Conservation (phyloP, 1,284 basidiomycete species). For the Sutorius eximius region DNA sequence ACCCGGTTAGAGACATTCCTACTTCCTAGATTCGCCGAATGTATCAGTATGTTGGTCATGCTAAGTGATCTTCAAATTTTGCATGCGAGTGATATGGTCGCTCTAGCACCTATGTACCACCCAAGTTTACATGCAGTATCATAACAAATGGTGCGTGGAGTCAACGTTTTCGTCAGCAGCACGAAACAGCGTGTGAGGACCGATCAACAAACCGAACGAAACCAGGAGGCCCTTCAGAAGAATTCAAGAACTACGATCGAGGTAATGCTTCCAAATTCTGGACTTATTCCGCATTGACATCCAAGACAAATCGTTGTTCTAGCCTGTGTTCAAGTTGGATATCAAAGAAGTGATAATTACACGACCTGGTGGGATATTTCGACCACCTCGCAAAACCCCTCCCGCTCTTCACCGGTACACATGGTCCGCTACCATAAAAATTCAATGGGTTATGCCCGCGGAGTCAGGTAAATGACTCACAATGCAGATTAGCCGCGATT, state of each 20-base stretch:
- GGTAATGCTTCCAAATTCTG: neutral
- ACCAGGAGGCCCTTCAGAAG: neutral
- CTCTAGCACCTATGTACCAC: neutral
- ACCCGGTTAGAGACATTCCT: neutral
- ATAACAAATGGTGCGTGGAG: neutral
- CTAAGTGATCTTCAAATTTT: neutral
- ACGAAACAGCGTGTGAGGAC: neutral
- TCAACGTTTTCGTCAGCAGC: neutral
- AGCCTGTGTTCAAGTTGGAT: conserved; percentile 4
- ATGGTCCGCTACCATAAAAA: conserved; percentile 50
- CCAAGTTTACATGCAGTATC: neutral
- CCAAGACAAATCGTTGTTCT: conserved; percentile 4
- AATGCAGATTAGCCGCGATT: conserved; percentile 90
- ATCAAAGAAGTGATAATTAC: conserved; percentile 24
- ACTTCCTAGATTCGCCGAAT: conserved; percentile 1
- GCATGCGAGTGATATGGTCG: neutral
- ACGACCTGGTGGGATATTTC: conserved; percentile 15
- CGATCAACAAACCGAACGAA: conserved; percentile 2
- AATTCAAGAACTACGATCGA: neutral
- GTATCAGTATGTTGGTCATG: neutral
- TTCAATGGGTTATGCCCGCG: conserved; percentile 10
- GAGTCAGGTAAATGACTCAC: conserved; percentile 43
- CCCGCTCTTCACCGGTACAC: conserved; percentile 53
- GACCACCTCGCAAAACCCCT: conserved; percentile 10
- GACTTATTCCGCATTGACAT: neutral